Base-by-base conservation (phyloP, 2,329 filamentous ascomycete genomes). In the Magnaporthales sp. region DNA sequence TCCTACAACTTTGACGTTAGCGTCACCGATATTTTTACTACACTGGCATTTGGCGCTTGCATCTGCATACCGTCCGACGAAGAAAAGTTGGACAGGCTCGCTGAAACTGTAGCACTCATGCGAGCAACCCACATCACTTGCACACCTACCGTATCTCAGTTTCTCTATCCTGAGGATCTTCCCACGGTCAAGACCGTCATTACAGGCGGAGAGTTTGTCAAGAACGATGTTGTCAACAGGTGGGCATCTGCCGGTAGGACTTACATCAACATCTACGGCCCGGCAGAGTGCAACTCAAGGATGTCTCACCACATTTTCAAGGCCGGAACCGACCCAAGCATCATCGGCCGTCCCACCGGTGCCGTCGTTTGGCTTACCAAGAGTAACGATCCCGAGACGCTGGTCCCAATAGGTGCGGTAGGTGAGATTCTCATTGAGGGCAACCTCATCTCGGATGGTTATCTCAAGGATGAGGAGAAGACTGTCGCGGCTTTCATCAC, bases 151-250 rank as follows among this genome's bases (percentile, higher is more conserved):
- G 64, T 68, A 60, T 66, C 67, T 1, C 66, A 67, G 13, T 62
- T 69, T n/a, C 66, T 69, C n/a, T 29, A 65, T 13, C 64, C 67
- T 15, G 27, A 46, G 8, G 67, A 67, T 10, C 19, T 69, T 0
- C 62, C 51, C 11, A 62, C 64, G 15, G 67, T 67, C 0, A 64
- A 60, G 22, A 63, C 65, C 31, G 89, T 89, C 31, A 83, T 88
- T 19, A 86, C 84, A n/a, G 83, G 85, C 26, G 87, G 87, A 7
- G 87, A 89, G 75, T 89, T 87, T 87, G 80, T 83, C n/a, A 81
- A 78, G n/a, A 68, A 69, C 1, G 70, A 65, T 2, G 67, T 72
- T 64, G 70, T 69, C 51, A 71, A 69, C 0, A 67, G 66, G 8
- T 60, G 56, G 56, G 26, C 22, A 1, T 15, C 56, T 11, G 56